Conservation (phyloP, 495 filamentous ascomycete species). For the Bacidia gigantensis region DNA sequence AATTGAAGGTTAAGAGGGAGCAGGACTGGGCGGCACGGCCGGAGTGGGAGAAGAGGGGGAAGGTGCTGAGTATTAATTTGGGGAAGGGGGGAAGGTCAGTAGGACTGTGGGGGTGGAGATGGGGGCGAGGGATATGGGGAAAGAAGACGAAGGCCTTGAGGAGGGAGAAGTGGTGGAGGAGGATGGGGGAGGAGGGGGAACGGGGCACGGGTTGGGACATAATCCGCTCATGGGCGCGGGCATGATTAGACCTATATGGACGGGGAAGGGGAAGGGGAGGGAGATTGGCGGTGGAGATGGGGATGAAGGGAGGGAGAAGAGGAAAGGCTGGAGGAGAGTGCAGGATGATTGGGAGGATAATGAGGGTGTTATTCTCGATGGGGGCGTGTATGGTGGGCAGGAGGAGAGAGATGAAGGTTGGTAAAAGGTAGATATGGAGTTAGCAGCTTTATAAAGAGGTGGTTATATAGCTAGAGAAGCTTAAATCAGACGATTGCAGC, state of each 20-base stretch:
- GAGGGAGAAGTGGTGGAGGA: not conserved
- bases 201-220: slow-evolving; percentile 46
- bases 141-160: not conserved
- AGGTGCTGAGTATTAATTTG: slow-evolving; percentile 33
- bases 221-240: slow-evolving; percentile 71
- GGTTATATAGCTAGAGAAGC: too few species aligned
- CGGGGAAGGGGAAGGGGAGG: slow-evolving; percentile 30
- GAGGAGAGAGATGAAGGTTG: slow-evolving; percentile 35
- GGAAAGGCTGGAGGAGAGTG: slow-evolving; percentile 53
- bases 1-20: slow-evolving; percentile 76
- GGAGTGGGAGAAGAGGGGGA: slow-evolving; percentile 83
- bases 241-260: slow-evolving; percentile 68
- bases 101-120: not conserved
- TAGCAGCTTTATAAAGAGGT: too few species aligned
- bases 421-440: slow-evolving; percentile 1
- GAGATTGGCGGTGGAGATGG: slow-evolving; percentile 25
- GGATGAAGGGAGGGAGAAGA: slow-evolving; percentile 23
- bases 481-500: too few species aligned
- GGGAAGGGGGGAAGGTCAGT: slow-evolving; percentile 1
- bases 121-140: not conserved
- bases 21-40: slow-evolving; percentile 63
- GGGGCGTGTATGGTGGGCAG: slow-evolving; percentile 51
- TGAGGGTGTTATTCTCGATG: slow-evolving; percentile 82
- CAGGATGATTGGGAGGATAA: slow-evolving; percentile 88
- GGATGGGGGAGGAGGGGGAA: not conserved